Conservation (phyloP, 2,329 filamentous ascomycete genomes). For the Coniochaeta ligniaria region DNA sequence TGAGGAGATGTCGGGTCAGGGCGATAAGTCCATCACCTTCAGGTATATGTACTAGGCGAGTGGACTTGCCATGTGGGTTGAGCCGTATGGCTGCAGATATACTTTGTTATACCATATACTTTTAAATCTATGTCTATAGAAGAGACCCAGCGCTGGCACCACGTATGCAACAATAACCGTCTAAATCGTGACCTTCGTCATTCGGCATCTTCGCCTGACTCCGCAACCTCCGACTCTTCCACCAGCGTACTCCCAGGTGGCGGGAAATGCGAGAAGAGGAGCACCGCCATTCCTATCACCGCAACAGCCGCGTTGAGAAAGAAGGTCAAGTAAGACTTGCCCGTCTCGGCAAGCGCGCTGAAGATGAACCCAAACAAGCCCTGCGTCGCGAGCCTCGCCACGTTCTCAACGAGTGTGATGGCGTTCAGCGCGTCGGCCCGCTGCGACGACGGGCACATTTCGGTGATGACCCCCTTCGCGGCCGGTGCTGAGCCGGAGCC, state of each 20-base stretch:
- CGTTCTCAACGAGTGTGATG: constrained; percentile 63
- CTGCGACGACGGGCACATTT: constrained; percentile 57
- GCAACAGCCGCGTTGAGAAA: constrained; percentile 58
- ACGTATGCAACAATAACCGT: too few relatives aligned
- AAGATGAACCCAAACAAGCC: constrained; percentile 63
- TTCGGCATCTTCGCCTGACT: background rate
- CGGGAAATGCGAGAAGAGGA: constrained; percentile 35
- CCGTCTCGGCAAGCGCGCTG: constrained; percentile 52
- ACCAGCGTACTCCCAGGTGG: constrained; percentile 27
- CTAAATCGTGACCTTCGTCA: background rate
- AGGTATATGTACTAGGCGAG: constrained; percentile 44
- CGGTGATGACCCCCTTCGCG: constrained; percentile 65
- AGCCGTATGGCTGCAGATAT: too few relatives aligned
- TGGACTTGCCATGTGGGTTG: too few relatives aligned
- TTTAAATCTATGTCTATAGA: too few relatives aligned
- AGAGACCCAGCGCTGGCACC: too few relatives aligned
- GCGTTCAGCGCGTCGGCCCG: constrained; percentile 61
- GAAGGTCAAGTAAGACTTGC: constrained; percentile 56
- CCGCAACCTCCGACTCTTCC: constrained; percentile 14
- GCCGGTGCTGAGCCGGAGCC: constrained; percentile 63
- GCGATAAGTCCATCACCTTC: constrained; percentile 56
- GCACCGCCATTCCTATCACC: constrained; percentile 32
- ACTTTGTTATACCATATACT: too few relatives aligned
- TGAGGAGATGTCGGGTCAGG: constrained; percentile 49
- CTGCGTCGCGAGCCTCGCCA: constrained; percentile 56